Evolutionary conservation across 2,329 filamentous ascomycete species (phyloP).

Genomic region (Tympanopsis confertula): DNA sequence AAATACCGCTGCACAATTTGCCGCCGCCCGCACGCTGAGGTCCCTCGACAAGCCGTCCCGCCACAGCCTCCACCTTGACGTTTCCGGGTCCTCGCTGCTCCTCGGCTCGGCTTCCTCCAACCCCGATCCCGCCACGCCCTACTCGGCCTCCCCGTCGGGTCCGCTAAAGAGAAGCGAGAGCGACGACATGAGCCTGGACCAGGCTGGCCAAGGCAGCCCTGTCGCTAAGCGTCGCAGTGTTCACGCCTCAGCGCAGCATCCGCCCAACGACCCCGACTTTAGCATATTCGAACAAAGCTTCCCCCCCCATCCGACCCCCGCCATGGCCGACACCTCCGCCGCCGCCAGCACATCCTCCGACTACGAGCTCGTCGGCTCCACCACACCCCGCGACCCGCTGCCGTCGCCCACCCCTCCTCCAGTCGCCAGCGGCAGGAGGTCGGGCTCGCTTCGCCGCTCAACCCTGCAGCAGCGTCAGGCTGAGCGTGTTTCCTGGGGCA

Average conservation of each 20-base stretch:
- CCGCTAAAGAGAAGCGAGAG: constrained; percentile 87
- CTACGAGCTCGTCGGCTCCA: constrained; percentile 36
- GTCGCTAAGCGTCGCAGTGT: constrained; percentile 84
- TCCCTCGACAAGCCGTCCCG: constrained; percentile 35
- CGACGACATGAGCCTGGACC: constrained; percentile 78
- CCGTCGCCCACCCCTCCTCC: constrained; percentile 34
- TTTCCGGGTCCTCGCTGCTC: constrained; percentile 38
- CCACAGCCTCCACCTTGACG: constrained; percentile 45
- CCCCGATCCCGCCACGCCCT: constrained; percentile 27
- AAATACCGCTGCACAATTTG: constrained; percentile 20
- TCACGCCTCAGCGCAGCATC: constrained; percentile 59
- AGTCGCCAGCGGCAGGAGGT: constrained; percentile 55
- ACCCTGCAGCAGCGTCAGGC: constrained; percentile 76
- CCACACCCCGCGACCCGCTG: constrained; percentile 24
- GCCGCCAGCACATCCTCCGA: constrained; percentile 22
- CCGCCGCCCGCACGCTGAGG: constrained; percentile 25
- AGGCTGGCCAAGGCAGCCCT: constrained; percentile 67
- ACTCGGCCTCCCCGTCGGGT: constrained; percentile 60
- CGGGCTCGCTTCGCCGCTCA: constrained; percentile 71
- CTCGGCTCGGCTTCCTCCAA: constrained; percentile 32
- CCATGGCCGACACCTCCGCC: constrained; percentile 36
- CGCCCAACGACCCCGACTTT: constrained; percentile 45
- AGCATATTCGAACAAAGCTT: constrained; percentile 63
- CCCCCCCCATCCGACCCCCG: constrained; percentile 30
- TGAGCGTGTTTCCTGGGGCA: constrained; percentile 53